A percentile compares a stretch with the other conserved stretches of the same genome.
phyloP scores from a whole-genome alignment of 495 filamentous ascomycete species.

The Tuber borchii region DNA sequence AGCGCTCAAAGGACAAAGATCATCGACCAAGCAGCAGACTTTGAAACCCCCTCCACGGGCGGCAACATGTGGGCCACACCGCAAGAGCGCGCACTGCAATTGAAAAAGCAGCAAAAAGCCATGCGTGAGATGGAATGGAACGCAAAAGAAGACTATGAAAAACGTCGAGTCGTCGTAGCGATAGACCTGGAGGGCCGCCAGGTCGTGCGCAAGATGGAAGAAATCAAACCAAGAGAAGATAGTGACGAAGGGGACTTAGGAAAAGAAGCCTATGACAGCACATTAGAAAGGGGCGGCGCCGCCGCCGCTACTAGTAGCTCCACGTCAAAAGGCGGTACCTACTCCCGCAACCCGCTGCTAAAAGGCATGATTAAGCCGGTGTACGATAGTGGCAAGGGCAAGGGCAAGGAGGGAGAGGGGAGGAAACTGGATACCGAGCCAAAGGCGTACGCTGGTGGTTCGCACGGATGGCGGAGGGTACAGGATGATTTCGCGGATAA shows the following conservation, averaged over 20 bases:
- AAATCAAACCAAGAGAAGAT: constrained; percentile 51
- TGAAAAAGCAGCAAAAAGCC: constrained; percentile 86
- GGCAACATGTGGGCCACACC: constrained; percentile 83
- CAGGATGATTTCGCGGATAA: constrained; percentile 90
- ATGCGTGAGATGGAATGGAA: constrained; percentile 85
- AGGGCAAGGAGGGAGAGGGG: constrained; percentile 46
- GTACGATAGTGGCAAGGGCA: constrained; percentile 53
- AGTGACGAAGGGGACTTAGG: constrained; percentile 46
- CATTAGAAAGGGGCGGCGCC: constrained; percentile 25
- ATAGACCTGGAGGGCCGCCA: constrained; percentile 75
- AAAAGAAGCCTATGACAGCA: constrained; percentile 34
- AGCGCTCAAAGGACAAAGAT: constrained; percentile 83
- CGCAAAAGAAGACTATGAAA: constrained; percentile 86
- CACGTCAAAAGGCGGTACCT: constrained; percentile 52
- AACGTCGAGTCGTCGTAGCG: constrained; percentile 76
- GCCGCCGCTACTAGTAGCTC: constrained; percentile 24
- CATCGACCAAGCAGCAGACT: constrained; percentile 88
- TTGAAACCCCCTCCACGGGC: constrained; percentile 61
- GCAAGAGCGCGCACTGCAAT: constrained; percentile 72
- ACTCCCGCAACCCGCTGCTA: constrained; percentile 78
- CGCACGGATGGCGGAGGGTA: constrained; percentile 70
- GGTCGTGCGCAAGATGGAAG: constrained; percentile 66
- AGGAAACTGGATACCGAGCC: constrained; percentile 42
- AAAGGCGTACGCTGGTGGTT: constrained; percentile 43
- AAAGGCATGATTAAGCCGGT: constrained; percentile 73